Base-by-base conservation (phyloP, 2,329 filamentous ascomycete genomes). In the Colletotrichum somersetense region DNA sequence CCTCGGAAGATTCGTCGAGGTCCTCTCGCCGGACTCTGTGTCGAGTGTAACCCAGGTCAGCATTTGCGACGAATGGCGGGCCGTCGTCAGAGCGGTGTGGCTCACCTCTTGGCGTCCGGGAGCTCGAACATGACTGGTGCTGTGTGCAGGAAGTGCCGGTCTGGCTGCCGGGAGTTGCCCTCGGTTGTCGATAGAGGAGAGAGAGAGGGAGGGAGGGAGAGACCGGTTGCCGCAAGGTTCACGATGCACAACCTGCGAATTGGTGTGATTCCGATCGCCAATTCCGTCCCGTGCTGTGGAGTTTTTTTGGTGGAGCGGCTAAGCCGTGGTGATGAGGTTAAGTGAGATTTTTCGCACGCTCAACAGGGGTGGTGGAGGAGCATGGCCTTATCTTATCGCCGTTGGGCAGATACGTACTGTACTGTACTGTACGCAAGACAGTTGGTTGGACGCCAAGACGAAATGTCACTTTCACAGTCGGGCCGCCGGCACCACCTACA, bases 1-100 rank as follows among this genome's bases (percentile, higher is more conserved):
- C 74, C 8, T 81, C 80, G 3, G 80, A 80, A 10, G 74, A 56
- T 26, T 83, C 83, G 58, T 78, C 80, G 26, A 91, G 79, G 50
- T 91, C 88, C 74, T 87, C 83, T 66, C 89, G 84, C 40, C 89
- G 85, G 66, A 91, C 85, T 73, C 89, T 89, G 66, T 30, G 66
- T 33, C 20, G 35, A 10, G 58, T 20, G 46, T 33, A 11, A 23
- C 8, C 8, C n/a, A 11, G 20, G 42, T 73, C 48, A 70, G 64
- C 46, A n/a, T 33, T 44, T 44, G 59, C 44, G 38, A 12, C 30
- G 23, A 30, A 30, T 44, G 8, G 23, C 12, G 30, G 50, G 56
- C 14, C 20, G 23, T 44, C 20, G 30, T 10, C 4, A 35, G n/a
- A 35, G 16, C 30, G 38, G 33, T 26, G n/a, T 23, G 48, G 23